These are phyloP conservation scores for Phytopythium chamaehyphon DNA, from an alignment of 352 stramenopile genomes.

Conservation along the genomic window DNA sequence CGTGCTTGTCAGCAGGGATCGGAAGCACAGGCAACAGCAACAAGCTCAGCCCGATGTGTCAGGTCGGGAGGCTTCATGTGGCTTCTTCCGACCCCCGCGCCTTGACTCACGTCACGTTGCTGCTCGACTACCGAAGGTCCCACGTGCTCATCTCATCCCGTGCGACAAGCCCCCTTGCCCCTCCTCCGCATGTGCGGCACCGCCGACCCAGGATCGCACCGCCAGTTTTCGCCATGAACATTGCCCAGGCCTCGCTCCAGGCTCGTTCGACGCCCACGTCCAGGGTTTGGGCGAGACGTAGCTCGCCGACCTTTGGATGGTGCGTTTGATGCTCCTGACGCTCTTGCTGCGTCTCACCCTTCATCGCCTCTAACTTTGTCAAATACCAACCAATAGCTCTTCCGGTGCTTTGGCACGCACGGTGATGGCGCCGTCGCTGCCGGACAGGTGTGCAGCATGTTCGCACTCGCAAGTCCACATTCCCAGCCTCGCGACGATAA, in stretches of 20 bases:
- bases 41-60: too few relatives aligned
- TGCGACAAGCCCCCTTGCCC: too few relatives aligned
- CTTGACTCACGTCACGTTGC: too few relatives aligned
- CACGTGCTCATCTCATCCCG: too few relatives aligned
- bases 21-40: too few relatives aligned
- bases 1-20: too few relatives aligned
- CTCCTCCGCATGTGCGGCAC: too few relatives aligned
- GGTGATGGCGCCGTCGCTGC: conserved; percentile 51
- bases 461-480: conserved; percentile 19
- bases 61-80: too few relatives aligned
- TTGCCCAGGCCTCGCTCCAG: conserved; percentile 62
- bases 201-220: too few relatives aligned
- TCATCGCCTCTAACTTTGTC: neutral
- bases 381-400: conserved; percentile 33
- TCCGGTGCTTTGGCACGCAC: conserved; percentile 73
- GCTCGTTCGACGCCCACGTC: conserved; percentile 53
- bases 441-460: conserved; percentile 57
- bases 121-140: too few relatives aligned
- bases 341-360: too few relatives aligned
- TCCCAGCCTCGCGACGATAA: neutral
- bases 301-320: conserved; percentile 45
- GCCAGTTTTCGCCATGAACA: conserved; percentile 28
- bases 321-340: conserved; percentile 8
- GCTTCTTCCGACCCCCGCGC: too few relatives aligned
- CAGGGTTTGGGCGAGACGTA: conserved; percentile 45